Conservation (phyloP, 352 stramenopile species). For the Phytophthora hibernalis region DNA sequence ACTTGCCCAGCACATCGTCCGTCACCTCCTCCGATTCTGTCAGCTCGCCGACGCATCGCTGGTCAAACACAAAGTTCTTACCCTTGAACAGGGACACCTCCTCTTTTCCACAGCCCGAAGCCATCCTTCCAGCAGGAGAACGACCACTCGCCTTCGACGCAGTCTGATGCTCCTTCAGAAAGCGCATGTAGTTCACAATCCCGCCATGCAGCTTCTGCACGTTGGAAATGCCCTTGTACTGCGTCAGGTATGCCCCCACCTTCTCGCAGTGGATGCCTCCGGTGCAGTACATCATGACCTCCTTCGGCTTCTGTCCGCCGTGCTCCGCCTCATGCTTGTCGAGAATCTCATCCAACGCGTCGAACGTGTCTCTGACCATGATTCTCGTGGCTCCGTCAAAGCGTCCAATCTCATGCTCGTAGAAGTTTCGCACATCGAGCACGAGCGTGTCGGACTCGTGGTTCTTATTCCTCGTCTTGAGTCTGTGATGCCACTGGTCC, state of each 20-base stretch:
- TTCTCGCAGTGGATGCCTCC: slow-evolving; percentile 75
- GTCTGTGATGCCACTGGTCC: slow-evolving; percentile 50
- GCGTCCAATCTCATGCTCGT: slow-evolving; percentile 64
- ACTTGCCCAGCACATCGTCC: slow-evolving; percentile 63
- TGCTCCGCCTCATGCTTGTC: slow-evolving; percentile 39
- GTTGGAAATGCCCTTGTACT: slow-evolving; percentile 62
- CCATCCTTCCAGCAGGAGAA: background rate
- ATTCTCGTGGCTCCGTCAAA: slow-evolving; percentile 60
- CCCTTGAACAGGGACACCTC: slow-evolving; percentile 47
- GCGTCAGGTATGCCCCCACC: slow-evolving; percentile 65
- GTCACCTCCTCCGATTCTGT: slow-evolving; percentile 57
- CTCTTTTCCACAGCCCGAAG: slow-evolving; percentile 32
- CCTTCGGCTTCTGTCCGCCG: slow-evolving; percentile 40
- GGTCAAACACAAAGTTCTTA: slow-evolving; percentile 85
- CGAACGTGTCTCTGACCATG: slow-evolving; percentile 68
- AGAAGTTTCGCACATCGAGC: slow-evolving; percentile 63
- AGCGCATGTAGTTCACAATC: slow-evolving; percentile 70
- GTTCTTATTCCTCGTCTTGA: slow-evolving; percentile 36
- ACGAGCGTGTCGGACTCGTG: slow-evolving; percentile 41
- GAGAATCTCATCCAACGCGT: slow-evolving; percentile 57
- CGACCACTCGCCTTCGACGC: slow-evolving; percentile 6
- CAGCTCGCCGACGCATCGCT: slow-evolving; percentile 61
- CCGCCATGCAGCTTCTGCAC: slow-evolving; percentile 65
- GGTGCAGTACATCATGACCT: slow-evolving; percentile 75
- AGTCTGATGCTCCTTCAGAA: slow-evolving; percentile 47